Percentiles rank a stretch among this genome's conserved stretches.
Evolutionary conservation across 768 basidiomycete species (phyloP).

Genomic region (Omphalotus guepiniiformis): DNA sequence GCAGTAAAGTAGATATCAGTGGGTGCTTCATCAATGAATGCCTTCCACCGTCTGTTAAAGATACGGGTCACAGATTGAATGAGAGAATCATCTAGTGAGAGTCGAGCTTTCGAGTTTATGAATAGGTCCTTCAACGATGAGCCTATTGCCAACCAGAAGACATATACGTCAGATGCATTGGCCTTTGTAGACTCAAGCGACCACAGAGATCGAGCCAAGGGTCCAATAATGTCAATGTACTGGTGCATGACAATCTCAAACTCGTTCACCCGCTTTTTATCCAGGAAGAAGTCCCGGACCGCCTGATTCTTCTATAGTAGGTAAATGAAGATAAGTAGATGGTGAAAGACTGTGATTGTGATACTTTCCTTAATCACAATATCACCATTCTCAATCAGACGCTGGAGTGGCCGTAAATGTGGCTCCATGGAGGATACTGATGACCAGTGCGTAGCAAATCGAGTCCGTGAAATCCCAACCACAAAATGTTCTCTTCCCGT

Average conservation of each 20-base stretch:
- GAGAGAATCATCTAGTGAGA: not conserved
- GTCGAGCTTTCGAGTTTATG: not conserved
- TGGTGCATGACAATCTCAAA: constrained; percentile 12
- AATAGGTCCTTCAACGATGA: constrained; percentile 14
- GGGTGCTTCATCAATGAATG: constrained; percentile 3
- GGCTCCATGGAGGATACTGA: constrained; percentile 7
- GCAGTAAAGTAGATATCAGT: constrained; percentile 5
- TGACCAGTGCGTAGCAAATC: constrained; percentile 10
- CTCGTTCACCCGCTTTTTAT: not conserved
- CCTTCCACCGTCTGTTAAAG: constrained; percentile 1
- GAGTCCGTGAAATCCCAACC: constrained; percentile 2
- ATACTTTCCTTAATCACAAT: constrained; percentile 1
- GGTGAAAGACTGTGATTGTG: not conserved
- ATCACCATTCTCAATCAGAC: constrained; percentile 7
- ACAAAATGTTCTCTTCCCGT: not conserved
- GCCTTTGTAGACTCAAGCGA: constrained; percentile 21
- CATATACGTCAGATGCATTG: constrained; percentile 18
- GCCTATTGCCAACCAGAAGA: constrained; percentile 22
- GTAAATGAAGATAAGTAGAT: not conserved
- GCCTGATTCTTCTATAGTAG: not conserved
- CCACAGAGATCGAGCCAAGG: constrained; percentile 20
- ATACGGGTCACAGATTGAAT: not conserved
- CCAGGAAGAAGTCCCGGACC: not conserved
- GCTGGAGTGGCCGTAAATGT: constrained; percentile 8
- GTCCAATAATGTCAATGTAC: constrained; percentile 17